Evolutionary conservation across 306 rosid genomes (phyloP).

Genomic region (Acacia acuminata): DNA sequence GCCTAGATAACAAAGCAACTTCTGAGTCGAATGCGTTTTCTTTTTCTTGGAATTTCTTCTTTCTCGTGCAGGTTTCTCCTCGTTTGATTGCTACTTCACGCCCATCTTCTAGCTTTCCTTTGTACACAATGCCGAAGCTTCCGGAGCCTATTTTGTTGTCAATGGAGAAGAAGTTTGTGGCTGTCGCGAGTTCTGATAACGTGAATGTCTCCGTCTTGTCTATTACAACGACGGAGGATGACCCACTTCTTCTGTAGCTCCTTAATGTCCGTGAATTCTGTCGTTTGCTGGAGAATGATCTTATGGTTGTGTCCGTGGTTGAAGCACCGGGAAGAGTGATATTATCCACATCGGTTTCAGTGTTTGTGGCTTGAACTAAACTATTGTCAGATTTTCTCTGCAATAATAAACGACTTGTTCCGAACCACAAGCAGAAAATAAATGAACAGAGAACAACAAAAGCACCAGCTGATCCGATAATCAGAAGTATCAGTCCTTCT

Average conservation of each 20-base stretch:
- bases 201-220: conserved; percentile 42
- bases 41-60: conserved; percentile 51
- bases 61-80: conserved; percentile 39
- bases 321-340: conserved; percentile 24
- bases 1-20: conserved; percentile 42
- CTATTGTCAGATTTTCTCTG: conserved; percentile 18
- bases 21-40: conserved; percentile 54
- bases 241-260: conserved; percentile 38
- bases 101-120: conserved; percentile 40
- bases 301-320: conserved; percentile 20
- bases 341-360: conserved; percentile 30
- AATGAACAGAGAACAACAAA: conserved; percentile 39
- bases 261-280: conserved; percentile 35
- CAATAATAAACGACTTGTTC: conserved; percentile 15
- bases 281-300: conserved; percentile 40
- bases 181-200: conserved; percentile 35
- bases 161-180: conserved; percentile 37
- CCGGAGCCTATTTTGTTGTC: conserved; percentile 46
- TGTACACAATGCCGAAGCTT: conserved; percentile 53
- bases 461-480: conserved; percentile 49
- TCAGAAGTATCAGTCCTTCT: conserved; percentile 13
- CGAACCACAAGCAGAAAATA: conserved; percentile 41
- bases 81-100: conserved; percentile 52
- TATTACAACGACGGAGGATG: conserved; percentile 34
- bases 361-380: conserved; percentile 39